Evolutionary conservation across 768 basidiomycete species (phyloP).

Genomic region (Gymnopilus junonius): DNA sequence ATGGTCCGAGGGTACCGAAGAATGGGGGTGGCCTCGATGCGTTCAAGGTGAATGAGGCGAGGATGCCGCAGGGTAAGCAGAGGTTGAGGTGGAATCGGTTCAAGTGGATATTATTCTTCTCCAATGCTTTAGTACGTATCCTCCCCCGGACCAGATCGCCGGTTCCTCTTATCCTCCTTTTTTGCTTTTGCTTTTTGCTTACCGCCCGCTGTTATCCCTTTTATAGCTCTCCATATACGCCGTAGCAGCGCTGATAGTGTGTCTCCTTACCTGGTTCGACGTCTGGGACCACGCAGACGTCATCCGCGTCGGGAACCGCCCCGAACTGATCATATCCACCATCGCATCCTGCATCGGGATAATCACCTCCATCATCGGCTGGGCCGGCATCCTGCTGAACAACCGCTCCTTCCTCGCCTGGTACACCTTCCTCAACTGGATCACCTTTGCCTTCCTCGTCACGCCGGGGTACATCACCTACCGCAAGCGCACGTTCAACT

Average conservation of each 20-base stretch:
- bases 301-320: constrained; percentile 66
- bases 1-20: constrained; percentile 49
- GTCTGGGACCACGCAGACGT: constrained; percentile 70
- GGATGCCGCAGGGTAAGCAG: constrained; percentile 46
- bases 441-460: constrained; percentile 73
- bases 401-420: constrained; percentile 82
- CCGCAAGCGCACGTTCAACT: constrained; percentile 56
- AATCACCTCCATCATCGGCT: constrained; percentile 74
- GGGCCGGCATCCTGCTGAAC: constrained; percentile 84
- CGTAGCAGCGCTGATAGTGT: constrained; percentile 60
- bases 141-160: constrained; percentile 1
- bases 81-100: constrained; percentile 79
- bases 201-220: no score
- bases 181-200: no score
- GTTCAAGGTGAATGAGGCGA: constrained; percentile 51
- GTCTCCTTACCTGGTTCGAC: constrained; percentile 80
- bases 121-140: constrained; percentile 55
- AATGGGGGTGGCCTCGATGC: constrained; percentile 74
- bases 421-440: constrained; percentile 80
- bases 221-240: constrained; percentile 65
- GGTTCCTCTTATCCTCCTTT: no score
- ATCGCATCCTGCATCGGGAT: constrained; percentile 62
- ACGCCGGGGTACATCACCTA: constrained; percentile 82
- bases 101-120: constrained; percentile 78
- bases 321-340: constrained; percentile 74